Conservation (phyloP, 2,329 filamentous ascomycete species). For the Fusarium sp. region DNA sequence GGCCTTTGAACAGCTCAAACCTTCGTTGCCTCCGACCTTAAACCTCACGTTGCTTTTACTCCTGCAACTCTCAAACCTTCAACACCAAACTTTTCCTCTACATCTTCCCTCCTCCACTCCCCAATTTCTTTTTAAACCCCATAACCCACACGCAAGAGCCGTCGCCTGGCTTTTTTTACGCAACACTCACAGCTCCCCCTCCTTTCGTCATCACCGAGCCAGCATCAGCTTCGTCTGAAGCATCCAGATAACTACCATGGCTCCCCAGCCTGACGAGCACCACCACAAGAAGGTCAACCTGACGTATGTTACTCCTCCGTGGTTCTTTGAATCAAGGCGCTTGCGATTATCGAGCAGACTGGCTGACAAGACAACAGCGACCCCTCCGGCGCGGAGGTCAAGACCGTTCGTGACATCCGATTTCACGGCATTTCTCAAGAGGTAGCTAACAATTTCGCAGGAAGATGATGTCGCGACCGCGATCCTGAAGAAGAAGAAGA, state of each 20-base stretch:
- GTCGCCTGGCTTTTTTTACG: conserved; percentile 45
- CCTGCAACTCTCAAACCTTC: conserved; percentile 39
- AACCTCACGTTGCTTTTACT: conserved; percentile 41
- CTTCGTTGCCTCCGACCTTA: conserved; percentile 43
- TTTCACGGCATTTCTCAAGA: conserved; percentile 30
- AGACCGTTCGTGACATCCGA: conserved; percentile 74
- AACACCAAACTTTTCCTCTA: conserved; percentile 31
- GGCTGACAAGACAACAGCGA: conserved; percentile 74
- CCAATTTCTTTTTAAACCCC: conserved; percentile 23
- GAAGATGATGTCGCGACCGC: conserved; percentile 94
- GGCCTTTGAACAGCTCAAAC: conserved; percentile 51
- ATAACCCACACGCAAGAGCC: conserved; percentile 29
- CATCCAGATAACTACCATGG: conserved; percentile 71
- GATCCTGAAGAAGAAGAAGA: conserved; percentile 99
- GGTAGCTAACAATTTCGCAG: conserved; percentile 64
- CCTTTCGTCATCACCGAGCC: conserved; percentile 47
- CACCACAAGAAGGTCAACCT: conserved; percentile 84
- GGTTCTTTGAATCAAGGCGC: background rate
- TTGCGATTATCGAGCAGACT: conserved; percentile 17
- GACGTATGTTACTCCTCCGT: conserved; percentile 69
- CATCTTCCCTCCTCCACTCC: conserved; percentile 4
- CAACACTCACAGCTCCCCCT: conserved; percentile 39
- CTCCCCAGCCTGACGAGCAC: conserved; percentile 74
- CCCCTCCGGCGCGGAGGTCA: conserved; percentile 88
- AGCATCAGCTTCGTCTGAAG: conserved; percentile 50